Conservation (phyloP, 768 basidiomycete species). For the Suillus occidentalis region DNA sequence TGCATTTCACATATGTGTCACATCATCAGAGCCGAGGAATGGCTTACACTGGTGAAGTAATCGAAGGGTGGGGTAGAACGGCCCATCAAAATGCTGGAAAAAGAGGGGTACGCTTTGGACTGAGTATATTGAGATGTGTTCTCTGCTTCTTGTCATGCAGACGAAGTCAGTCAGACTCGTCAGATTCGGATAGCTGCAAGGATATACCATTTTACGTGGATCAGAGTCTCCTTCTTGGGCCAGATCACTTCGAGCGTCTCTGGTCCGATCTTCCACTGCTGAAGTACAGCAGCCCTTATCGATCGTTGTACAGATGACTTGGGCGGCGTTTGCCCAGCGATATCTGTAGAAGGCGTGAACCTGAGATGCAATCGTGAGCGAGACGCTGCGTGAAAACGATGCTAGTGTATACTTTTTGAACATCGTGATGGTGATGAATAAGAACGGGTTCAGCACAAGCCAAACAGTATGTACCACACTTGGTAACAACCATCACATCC, state of each 20-base stretch:
- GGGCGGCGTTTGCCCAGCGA: slow-evolving; percentile 86
- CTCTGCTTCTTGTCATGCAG: slow-evolving; percentile 63
- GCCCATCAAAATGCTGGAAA: slow-evolving; percentile 96
- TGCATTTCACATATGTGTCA: background rate
- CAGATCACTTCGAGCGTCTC: slow-evolving; percentile 89
- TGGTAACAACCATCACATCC: slow-evolving; percentile 18
- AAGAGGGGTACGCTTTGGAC: slow-evolving; percentile 85
- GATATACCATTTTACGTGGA: slow-evolving; percentile 84
- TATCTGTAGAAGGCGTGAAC: slow-evolving; percentile 74
- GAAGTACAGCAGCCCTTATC: slow-evolving; percentile 76
- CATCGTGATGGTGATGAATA: slow-evolving; percentile 43
- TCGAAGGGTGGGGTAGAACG: slow-evolving; percentile 84
- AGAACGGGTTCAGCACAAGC: background rate
- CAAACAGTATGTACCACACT: background rate
- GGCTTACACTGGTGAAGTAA: slow-evolving; percentile 88
- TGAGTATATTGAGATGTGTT: slow-evolving; percentile 92
- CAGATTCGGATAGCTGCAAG: slow-evolving; percentile 2
- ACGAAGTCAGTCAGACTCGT: slow-evolving; percentile 13
- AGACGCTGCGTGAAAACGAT: slow-evolving; percentile 13
- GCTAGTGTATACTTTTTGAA: slow-evolving; percentile 64
- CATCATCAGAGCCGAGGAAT: background rate
- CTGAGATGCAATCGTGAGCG: slow-evolving; percentile 35
- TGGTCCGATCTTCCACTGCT: slow-evolving; percentile 80
- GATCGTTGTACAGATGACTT: slow-evolving; percentile 92
- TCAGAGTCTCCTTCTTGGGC: slow-evolving; percentile 97